Evolutionary conservation across 1,139 yeast species (phyloP).

Genomic region (Suzukiozyma palmioleophila): DNA sequence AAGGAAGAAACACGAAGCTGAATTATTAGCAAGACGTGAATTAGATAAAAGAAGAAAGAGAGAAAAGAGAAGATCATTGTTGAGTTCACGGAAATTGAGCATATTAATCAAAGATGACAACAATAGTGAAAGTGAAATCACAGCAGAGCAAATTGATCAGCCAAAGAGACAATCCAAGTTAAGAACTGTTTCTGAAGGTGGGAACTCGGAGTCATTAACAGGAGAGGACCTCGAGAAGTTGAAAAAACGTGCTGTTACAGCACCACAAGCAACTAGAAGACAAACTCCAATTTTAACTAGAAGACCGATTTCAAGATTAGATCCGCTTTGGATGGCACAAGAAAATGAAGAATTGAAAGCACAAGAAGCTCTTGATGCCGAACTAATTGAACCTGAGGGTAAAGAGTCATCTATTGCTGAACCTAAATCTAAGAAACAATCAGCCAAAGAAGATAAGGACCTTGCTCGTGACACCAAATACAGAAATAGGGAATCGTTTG

Average conservation of each 20-base stretch:
- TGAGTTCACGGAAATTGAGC: slow-evolving; percentile 38
- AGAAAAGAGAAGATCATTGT: slow-evolving; percentile 41
- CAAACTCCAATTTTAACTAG: slow-evolving; percentile 41
- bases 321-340: slow-evolving; percentile 54
- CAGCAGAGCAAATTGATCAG: slow-evolving; percentile 23
- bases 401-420: slow-evolving; percentile 11
- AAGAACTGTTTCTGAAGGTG: slow-evolving; percentile 39
- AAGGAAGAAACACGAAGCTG: slow-evolving; percentile 49
- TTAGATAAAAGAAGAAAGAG: slow-evolving; percentile 43
- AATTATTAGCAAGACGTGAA: slow-evolving; percentile 40
- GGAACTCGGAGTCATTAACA: slow-evolving; percentile 28
- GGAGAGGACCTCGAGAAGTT: slow-evolving; percentile 38
- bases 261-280: slow-evolving; percentile 35
- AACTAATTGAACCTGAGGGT: slow-evolving; percentile 7
- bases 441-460: slow-evolving; percentile 1
- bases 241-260: slow-evolving; percentile 48
- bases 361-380: slow-evolving; percentile 40
- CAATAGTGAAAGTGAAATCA: slow-evolving; percentile 31
- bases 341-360: slow-evolving; percentile 48
- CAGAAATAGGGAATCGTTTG: slow-evolving; percentile 36
- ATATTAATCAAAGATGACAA: slow-evolving; percentile 36
- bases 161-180: slow-evolving; percentile 38
- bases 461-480: slow-evolving; percentile 11
- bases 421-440: slow-evolving; percentile 5
- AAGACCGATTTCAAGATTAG: slow-evolving; percentile 69